Evolutionary conservation across 228 moss, liverwort and hornwort species (phyloP).

Genomic region (Sphagnum fallax): DNA sequence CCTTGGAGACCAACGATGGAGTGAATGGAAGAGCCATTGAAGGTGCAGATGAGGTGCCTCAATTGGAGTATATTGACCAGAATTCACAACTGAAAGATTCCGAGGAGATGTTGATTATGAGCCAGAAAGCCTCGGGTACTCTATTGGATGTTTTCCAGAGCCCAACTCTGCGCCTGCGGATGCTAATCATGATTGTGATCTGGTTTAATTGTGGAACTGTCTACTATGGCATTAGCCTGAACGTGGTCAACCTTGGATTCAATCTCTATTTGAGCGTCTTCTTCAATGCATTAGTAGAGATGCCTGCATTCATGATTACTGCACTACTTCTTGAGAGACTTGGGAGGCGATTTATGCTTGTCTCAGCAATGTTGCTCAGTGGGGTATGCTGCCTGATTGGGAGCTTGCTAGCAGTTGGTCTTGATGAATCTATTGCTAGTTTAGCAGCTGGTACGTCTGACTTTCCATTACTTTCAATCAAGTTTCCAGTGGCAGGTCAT

Average conservation of each 20-base stretch:
- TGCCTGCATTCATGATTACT: constrained; percentile 63
- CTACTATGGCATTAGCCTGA: constrained; percentile 70
- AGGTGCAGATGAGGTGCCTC: neutral
- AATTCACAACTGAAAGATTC: neutral
- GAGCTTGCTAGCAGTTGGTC: constrained; percentile 24
- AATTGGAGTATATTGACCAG: neutral
- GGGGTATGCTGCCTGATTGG: constrained; percentile 57
- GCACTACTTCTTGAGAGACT: constrained; percentile 36
- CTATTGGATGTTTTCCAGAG: constrained; percentile 43
- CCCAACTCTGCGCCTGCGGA: constrained; percentile 35
- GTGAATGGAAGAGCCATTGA: neutral
- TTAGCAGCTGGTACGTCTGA: neutral
- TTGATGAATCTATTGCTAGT: neutral
- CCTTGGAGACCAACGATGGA: constrained; percentile 26
- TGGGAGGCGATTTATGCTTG: constrained; percentile 50
- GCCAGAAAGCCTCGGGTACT: constrained; percentile 26
- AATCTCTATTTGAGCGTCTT: constrained; percentile 66
- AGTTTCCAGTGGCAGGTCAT: neutral
- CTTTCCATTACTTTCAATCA: neutral
- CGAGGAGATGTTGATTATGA: neutral
- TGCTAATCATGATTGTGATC: constrained; percentile 65
- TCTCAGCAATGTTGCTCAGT: constrained; percentile 37
- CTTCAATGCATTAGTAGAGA: constrained; percentile 59
- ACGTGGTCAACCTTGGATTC: constrained; percentile 62
- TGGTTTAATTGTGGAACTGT: constrained; percentile 52